Evolutionary conservation across 75 land plant genomes (phyloP).

Genomic region (Picea glauca): DNA sequence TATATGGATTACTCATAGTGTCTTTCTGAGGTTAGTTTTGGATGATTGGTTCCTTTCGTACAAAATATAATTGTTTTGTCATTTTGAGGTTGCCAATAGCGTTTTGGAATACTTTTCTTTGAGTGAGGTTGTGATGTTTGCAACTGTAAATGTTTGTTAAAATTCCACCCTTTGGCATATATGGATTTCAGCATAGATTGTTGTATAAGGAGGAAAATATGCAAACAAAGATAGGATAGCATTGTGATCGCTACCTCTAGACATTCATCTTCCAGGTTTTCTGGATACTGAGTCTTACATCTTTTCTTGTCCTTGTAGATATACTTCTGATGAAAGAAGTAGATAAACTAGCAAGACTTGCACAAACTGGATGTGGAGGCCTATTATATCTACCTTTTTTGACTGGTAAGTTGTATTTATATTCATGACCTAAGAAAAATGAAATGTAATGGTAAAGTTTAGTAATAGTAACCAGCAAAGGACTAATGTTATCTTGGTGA

Average conservation of each 20-base stretch:
- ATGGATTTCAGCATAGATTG: neutral
- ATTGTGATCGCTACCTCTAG: neutral
- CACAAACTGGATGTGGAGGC: conserved; percentile 34
- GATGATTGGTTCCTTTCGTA: no score
- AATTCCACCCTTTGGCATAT: neutral
- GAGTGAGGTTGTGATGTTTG: no score
- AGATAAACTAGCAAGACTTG: conserved; percentile 17
- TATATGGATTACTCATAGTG: no score
- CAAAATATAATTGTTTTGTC: no score
- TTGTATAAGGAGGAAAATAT: neutral
- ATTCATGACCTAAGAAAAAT: neutral
- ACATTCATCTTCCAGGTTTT: neutral
- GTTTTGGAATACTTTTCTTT: no score
- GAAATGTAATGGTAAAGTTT: neutral
- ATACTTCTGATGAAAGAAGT: conserved; percentile 18
- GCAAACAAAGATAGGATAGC: no score
- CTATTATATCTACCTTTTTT: conserved; percentile 43
- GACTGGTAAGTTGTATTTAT: conserved; percentile 21
- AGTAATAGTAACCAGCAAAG: no score
- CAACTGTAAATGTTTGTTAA: neutral
- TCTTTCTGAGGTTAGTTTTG: no score
- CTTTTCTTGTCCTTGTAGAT: conserved; percentile 9
- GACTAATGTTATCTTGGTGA: no score
- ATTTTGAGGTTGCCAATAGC: no score
- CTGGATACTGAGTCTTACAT: neutral